phyloP scores from a whole-genome alignment of 495 filamentous ascomycete species.

The Cercophora newfieldiana region DNA sequence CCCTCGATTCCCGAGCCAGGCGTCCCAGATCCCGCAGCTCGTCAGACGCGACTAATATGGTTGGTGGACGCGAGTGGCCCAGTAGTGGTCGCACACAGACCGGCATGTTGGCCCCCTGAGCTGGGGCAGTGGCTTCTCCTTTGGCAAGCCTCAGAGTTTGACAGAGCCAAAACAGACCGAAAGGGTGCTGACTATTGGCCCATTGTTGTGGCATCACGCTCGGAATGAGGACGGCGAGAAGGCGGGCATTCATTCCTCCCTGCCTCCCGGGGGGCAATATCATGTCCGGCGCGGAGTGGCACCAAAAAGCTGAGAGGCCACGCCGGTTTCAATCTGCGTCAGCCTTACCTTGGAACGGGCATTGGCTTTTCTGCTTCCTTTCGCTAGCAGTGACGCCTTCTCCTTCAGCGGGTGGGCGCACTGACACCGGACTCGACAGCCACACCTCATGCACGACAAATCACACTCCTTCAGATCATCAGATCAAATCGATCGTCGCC shows the following conservation, averaged over 20 bases:
- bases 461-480: slow-evolving; percentile 19
- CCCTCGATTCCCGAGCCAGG: slow-evolving; percentile 7
- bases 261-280: background rate
- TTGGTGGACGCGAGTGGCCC: slow-evolving; percentile 5
- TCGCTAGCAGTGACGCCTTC: background rate
- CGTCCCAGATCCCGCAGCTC: slow-evolving; percentile 11
- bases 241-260: background rate
- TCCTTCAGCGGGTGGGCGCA: background rate
- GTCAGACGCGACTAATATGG: background rate
- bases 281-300: background rate
- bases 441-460: slow-evolving; percentile 15
- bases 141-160: background rate
- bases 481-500: slow-evolving; percentile 15
- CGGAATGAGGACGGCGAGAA: background rate
- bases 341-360: slow-evolving; percentile 7
- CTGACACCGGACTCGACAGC: background rate
- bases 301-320: background rate
- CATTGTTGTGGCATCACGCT: background rate
- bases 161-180: background rate
- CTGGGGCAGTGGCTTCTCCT: background rate
- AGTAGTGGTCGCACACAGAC: background rate
- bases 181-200: background rate
- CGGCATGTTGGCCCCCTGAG: background rate
- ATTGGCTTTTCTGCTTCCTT: background rate
- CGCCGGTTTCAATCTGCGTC: slow-evolving; percentile 8